Evolutionary conservation across 441 rosid species (phyloP), one percentile per base, ranked within the genome.

Genomic region (Gossypium trilobum): DNA sequence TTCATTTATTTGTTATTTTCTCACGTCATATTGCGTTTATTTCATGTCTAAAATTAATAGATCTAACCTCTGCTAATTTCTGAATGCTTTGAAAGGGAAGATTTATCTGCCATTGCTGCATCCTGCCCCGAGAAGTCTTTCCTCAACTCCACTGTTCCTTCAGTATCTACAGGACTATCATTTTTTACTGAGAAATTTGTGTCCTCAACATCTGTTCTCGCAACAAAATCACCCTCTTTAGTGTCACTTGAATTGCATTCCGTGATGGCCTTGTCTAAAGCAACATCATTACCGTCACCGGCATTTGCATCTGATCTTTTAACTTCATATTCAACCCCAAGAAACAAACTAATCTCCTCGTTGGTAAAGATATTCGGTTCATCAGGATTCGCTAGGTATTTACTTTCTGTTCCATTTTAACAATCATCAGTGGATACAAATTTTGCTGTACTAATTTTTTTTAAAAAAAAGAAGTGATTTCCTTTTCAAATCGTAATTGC

Each of bases 51-150:
- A 55, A 55, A 20, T 55, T 20, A 20, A 54, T 55, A 56, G 64
- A 50, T 70, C 29, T 23, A 72, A 78, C 82, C 82, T 70, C n/a
- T 59, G 63, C 22, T 19, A 14, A 14, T 19, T 63, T 13, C 58
- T 52, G 73, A 46, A 57, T 44, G 57, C 39, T 44, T 60, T 36
- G 20, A 2, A 9, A 1, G 22, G 52, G 17, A 68, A 67, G 72
- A 60, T 29, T 71, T 67, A 55, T 76, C 69, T 2, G 6, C 71
- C 10, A 14, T 19, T 1, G 11, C 22, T 50, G 14, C 50, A n/a
- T 11, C 39, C n/a, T 9, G 46, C 54, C 71, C 50, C 2, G 52
- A 14, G 17, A 22, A 36, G 57, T 73, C 59, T 33, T 66, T 16
- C 1, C 11, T 62, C 17, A 48, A 7, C 19, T 48, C 23, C 20